Conservation (phyloP, 1,284 basidiomycete species). For the Sphagnurus paluster region DNA sequence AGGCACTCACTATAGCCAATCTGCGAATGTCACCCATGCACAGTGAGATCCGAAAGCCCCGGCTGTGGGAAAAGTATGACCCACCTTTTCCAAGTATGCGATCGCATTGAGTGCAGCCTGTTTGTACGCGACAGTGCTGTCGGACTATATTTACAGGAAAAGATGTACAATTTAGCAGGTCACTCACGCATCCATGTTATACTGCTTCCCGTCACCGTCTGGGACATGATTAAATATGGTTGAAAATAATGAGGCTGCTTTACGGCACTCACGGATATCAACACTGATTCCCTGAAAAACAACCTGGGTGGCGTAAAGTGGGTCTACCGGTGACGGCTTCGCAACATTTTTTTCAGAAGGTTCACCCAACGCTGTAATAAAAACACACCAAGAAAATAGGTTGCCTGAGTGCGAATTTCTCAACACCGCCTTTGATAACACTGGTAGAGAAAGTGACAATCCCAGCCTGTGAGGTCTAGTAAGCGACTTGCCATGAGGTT, state of each 20-base stretch:
- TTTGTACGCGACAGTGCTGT: slow-evolving; percentile 74
- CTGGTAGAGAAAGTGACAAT: slow-evolving; percentile 73
- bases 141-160: not conserved
- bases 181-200: slow-evolving; percentile 76
- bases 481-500: not conserved
- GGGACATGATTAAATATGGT: not conserved
- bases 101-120: slow-evolving; percentile 79
- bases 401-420: slow-evolving; percentile 73
- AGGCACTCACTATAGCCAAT: slow-evolving; percentile 61
- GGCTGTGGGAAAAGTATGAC: not conserved
- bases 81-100: slow-evolving; percentile 71
- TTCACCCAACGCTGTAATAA: not conserved
- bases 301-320: slow-evolving; percentile 69
- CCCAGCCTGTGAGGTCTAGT: slow-evolving; percentile 53
- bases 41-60: not conserved
- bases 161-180: not conserved
- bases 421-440: slow-evolving; percentile 75
- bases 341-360: not conserved
- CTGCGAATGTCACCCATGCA: slow-evolving; percentile 27
- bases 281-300: slow-evolving; percentile 77
- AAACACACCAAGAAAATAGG: slow-evolving; percentile 67
- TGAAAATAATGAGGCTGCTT: not conserved
- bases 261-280: slow-evolving; percentile 53
- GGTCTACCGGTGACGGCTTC: slow-evolving; percentile 74
- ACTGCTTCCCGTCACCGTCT: slow-evolving; percentile 71